Evolutionary conservation across 257 asterid genomes (phyloP).

Genomic region (Verbena officinalis): DNA sequence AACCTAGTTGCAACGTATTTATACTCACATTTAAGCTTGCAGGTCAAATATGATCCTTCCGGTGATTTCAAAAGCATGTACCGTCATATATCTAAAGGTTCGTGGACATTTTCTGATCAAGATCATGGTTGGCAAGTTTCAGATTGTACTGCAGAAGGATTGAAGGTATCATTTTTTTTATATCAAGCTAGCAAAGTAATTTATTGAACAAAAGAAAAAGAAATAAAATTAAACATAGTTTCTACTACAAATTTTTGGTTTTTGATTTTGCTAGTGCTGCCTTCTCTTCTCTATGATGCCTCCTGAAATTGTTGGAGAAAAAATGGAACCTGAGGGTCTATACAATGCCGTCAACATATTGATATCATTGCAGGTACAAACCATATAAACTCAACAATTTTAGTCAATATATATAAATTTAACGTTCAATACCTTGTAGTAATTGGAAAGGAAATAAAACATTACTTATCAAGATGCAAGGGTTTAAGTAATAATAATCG

Average conservation of each 20-base stretch:
- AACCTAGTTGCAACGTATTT: too few relatives aligned
- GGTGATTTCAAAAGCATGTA: constrained; percentile 81
- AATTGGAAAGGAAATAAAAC: neutral
- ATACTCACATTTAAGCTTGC: constrained; percentile 15
- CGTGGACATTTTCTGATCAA: constrained; percentile 96
- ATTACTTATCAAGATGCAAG: too few relatives aligned
- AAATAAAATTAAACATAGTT: neutral
- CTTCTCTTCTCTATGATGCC: constrained; percentile 85
- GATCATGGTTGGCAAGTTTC: constrained; percentile 99
- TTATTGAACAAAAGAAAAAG: neutral
- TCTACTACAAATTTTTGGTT: neutral
- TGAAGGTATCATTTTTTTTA: constrained; percentile 53
- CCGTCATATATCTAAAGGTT: constrained; percentile 88
- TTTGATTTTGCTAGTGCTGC: constrained; percentile 53
- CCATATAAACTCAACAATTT: too few relatives aligned
- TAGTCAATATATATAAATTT: too few relatives aligned
- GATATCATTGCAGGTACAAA: constrained; percentile 67
- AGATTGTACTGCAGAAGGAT: constrained; percentile 93
- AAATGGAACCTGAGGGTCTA: constrained; percentile 64
- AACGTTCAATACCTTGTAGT: too few relatives aligned
- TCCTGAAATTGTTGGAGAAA: constrained; percentile 67
- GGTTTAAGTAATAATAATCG: neutral
- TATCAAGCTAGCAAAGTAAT: neutral
- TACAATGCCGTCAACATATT: constrained; percentile 79
- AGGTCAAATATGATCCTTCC: constrained; percentile 83